Percentiles rank a stretch among this genome's conserved stretches.
Conservation (phyloP, 2,329 filamentous ascomycete species). For the Aspergillus sp. region DNA sequence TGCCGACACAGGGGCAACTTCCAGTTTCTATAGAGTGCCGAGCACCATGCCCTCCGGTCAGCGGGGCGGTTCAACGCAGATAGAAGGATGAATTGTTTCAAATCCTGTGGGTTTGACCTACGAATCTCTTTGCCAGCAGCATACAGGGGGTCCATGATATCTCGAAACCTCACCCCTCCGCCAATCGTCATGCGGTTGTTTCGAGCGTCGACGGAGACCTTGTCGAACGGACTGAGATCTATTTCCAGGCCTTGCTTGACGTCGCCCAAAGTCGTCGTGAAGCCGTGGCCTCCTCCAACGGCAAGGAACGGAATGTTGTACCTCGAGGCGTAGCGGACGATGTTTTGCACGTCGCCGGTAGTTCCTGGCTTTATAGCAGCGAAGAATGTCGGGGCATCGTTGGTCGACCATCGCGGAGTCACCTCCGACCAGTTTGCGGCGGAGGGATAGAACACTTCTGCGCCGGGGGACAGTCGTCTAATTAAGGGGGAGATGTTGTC, state of each 20-base stretch:
- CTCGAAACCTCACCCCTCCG: background rate
- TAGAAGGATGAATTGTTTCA: too few species aligned
- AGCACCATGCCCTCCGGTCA: background rate
- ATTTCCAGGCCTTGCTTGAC: conserved; percentile 2
- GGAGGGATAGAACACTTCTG: background rate
- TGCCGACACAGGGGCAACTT: conserved; percentile 9
- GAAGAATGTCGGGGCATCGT: conserved; percentile 2
- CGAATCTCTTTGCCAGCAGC: conserved; percentile 8
- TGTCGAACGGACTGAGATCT: conserved; percentile 5
- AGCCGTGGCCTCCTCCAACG: conserved; percentile 2
- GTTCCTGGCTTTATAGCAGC: background rate
- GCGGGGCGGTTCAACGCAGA: background rate
- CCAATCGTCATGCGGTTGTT: conserved; percentile 2
- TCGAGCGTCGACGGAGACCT: background rate
- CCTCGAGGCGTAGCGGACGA: conserved; percentile 3
- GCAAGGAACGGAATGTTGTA: conserved; percentile 9
- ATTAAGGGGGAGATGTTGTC: background rate
- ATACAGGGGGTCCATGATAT: conserved; percentile 8
- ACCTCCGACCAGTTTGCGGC: background rate
- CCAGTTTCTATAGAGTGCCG: conserved; percentile 1
- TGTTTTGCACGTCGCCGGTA: background rate
- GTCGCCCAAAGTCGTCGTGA: background rate
- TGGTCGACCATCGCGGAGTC: background rate
- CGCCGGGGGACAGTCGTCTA: background rate
- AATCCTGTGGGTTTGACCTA: background rate